Evolutionary conservation across 2,329 filamentous ascomycete species (phyloP).

Genomic region (Colletotrichum sp.): DNA sequence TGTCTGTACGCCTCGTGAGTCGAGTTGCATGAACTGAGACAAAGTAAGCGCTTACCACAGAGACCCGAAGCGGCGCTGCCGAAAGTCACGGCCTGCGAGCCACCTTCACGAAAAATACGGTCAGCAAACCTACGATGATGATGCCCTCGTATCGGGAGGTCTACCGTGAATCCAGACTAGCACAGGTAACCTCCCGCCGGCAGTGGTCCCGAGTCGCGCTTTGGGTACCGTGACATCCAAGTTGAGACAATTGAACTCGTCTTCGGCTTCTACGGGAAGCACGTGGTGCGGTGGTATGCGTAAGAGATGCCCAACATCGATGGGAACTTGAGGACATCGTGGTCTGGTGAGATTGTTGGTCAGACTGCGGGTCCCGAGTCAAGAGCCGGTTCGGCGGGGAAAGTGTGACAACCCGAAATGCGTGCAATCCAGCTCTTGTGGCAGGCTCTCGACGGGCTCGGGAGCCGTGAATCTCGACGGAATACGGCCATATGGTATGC

Average conservation of each 20-base stretch:
- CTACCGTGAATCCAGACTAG: slow-evolving; percentile 51
- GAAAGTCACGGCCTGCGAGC: slow-evolving; percentile 49
- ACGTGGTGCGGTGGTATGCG: slow-evolving; percentile 40
- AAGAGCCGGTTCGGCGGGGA: not conserved
- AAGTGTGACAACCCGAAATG: not conserved
- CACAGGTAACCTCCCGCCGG: slow-evolving; percentile 35
- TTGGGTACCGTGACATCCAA: slow-evolving; percentile 41
- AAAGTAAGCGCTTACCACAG: slow-evolving; percentile 37
- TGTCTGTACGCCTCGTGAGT: slow-evolving; percentile 31
- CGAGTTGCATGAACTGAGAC: not conserved
- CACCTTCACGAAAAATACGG: slow-evolving; percentile 28
- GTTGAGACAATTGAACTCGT: slow-evolving; percentile 49
- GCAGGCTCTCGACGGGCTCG: not conserved
- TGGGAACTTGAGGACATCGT: slow-evolving; percentile 43
- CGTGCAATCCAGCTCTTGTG: not conserved
- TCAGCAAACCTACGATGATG: not conserved
- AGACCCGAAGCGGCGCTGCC: slow-evolving; percentile 44
- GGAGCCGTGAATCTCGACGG: not conserved
- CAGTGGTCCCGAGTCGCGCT: not conserved
- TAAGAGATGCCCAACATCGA: slow-evolving; percentile 48
- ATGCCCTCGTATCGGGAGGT: not conserved
- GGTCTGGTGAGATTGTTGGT: slow-evolving; percentile 32
- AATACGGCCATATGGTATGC: slow-evolving; percentile 10
- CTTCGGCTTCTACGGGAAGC: slow-evolving; percentile 31
- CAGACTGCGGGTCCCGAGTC: not conserved